phyloP scores from a whole-genome alignment of 2,329 filamentous ascomycete genomes.

The Berkeleyomyces basicola region DNA sequence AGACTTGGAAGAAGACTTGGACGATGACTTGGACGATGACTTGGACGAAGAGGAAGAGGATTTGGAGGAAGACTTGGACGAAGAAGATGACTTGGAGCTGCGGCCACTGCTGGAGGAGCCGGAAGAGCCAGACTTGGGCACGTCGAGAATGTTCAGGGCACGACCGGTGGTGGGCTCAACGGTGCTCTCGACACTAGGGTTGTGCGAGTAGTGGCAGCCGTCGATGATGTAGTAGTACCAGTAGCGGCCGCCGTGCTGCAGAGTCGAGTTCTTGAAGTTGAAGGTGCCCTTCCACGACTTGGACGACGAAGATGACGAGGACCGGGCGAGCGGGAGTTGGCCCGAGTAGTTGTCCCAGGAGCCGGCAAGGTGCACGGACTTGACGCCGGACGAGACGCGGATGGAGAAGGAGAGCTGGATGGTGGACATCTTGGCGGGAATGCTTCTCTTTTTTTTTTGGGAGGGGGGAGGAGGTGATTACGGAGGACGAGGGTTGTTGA shows the following conservation, averaged over 20 bases:
- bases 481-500: slow-evolving; percentile 18
- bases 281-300: slow-evolving; percentile 96
- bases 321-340: slow-evolving; percentile 86
- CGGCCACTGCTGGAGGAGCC: slow-evolving; percentile 26
- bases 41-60: slow-evolving; percentile 24
- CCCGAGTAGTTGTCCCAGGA: slow-evolving; percentile 97
- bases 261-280: slow-evolving; percentile 74
- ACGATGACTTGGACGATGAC: slow-evolving; percentile 24
- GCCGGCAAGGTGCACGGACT: slow-evolving; percentile 91
- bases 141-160: slow-evolving; percentile 93
- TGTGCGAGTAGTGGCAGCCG: slow-evolving; percentile 94
- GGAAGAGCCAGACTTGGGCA: slow-evolving; percentile 39
- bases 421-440: slow-evolving; percentile 53
- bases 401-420: slow-evolving; percentile 92
- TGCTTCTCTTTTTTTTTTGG: slow-evolving; percentile 8
- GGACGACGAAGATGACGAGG: slow-evolving; percentile 54
- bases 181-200: slow-evolving; percentile 76
- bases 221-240: slow-evolving; percentile 99
- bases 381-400: slow-evolving; percentile 88
- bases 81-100: slow-evolving; percentile 28
- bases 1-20: background rate
- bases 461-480: slow-evolving; percentile 19
- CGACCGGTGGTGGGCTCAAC: slow-evolving; percentile 93
- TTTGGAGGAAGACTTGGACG: slow-evolving; percentile 22
- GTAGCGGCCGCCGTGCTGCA: slow-evolving; percentile 83